Conservation (phyloP, 306 rosid genomes). For the Cucurbita maxima region DNA sequence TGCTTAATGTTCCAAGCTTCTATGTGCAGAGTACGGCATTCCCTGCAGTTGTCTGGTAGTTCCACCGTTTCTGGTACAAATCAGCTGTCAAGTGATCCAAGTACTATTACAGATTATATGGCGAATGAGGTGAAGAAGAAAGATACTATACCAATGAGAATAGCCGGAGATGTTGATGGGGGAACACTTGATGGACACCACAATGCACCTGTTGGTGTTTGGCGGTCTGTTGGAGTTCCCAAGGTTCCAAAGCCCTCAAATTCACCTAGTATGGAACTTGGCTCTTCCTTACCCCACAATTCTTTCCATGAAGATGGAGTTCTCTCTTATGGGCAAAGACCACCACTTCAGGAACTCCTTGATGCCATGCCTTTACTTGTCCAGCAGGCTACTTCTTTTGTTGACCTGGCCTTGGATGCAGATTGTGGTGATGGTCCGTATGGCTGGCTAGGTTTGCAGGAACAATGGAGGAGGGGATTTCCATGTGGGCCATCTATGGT, state of each 20-base stretch:
- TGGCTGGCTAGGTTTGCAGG: constrained; percentile 94
- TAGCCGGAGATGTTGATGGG: constrained; percentile 86
- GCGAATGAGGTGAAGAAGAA: constrained; percentile 67
- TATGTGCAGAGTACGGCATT: constrained; percentile 82
- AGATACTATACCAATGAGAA: constrained; percentile 72
- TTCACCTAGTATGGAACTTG: constrained; percentile 65
- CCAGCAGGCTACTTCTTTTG: constrained; percentile 89
- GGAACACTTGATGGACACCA: constrained; percentile 79
- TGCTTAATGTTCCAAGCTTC: constrained; percentile 74
- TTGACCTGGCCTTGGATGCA: constrained; percentile 79
- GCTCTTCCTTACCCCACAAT: constrained; percentile 62
- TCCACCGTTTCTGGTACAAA: constrained; percentile 35
- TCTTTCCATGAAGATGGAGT: constrained; percentile 74
- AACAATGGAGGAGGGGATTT: constrained; percentile 94
- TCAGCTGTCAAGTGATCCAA: constrained; percentile 55
- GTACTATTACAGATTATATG: constrained; percentile 46
- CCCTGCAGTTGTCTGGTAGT: constrained; percentile 50
- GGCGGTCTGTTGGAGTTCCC: constrained; percentile 85
- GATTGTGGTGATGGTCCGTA: constrained; percentile 96
- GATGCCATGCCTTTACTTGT: constrained; percentile 81
- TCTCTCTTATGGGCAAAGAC: constrained; percentile 77
- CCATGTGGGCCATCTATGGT: constrained; percentile 95
- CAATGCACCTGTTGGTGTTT: constrained; percentile 88
- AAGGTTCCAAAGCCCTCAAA: constrained; percentile 52
- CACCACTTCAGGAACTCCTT: constrained; percentile 94